A percentile compares a stretch with the other conserved stretches of the same genome.
Evolutionary conservation across 2,329 filamentous ascomycete genomes (phyloP).

Genomic region (Clarireedia hainanense): DNA sequence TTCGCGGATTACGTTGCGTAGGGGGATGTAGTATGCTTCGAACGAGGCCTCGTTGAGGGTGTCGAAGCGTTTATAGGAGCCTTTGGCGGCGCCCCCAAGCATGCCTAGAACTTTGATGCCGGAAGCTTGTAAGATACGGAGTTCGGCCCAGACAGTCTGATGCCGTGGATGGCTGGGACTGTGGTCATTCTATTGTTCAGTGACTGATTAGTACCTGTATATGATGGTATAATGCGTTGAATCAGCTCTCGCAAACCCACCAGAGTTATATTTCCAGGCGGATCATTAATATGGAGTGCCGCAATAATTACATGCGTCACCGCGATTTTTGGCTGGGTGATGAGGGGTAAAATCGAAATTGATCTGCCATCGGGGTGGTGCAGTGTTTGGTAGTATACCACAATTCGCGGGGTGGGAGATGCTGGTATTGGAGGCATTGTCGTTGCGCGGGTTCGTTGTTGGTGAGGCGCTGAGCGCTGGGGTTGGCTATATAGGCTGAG

Average conservation of each 20-base stretch:
- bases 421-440: constrained; percentile 26
- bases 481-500: no score
- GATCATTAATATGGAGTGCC: constrained; percentile 73
- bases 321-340: constrained; percentile 43
- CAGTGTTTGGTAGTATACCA: constrained; percentile 60
- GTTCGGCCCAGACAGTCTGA: constrained; percentile 70
- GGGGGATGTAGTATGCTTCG: constrained; percentile 63
- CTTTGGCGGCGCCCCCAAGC: constrained; percentile 77
- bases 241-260: constrained; percentile 60
- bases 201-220: neutral
- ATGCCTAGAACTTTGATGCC: constrained; percentile 79
- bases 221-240: constrained; percentile 60
- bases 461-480: neutral
- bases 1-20: constrained; percentile 55
- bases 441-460: neutral
- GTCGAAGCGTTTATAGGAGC: constrained; percentile 55
- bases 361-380: constrained; percentile 44
- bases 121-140: constrained; percentile 58
- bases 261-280: constrained; percentile 39
- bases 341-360: constrained; percentile 50
- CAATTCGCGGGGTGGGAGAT: constrained; percentile 29
- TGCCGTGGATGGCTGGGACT: constrained; percentile 59
- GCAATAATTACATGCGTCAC: constrained; percentile 80
- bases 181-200: constrained; percentile 61
- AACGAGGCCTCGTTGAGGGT: constrained; percentile 51